Percentiles rank a stretch among this genome's conserved stretches.
Conservation (phyloP, 257 asterid genomes). For the Scutellaria galericulata region DNA sequence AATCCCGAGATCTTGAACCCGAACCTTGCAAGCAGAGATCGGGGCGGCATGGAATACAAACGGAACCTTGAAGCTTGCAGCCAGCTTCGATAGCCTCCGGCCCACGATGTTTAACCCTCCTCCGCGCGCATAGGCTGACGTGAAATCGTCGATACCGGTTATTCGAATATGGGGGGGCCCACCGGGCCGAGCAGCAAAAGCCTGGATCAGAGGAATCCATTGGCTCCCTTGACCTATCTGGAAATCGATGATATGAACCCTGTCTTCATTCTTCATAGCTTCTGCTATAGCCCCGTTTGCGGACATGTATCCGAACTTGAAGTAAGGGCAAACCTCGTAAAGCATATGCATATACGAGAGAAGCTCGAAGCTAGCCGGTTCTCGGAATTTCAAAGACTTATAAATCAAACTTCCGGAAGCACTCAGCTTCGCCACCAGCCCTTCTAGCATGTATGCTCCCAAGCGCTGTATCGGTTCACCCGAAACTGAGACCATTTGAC, state of each 20-base stretch:
- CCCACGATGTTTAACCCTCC: slow-evolving; percentile 80
- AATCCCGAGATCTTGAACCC: slow-evolving; percentile 46
- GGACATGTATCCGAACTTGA: slow-evolving; percentile 89
- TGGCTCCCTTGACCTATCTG: slow-evolving; percentile 89
- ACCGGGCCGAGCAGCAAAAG: slow-evolving; percentile 76
- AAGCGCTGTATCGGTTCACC: slow-evolving; percentile 89
- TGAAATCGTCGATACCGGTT: slow-evolving; percentile 75
- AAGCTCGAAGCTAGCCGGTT: slow-evolving; percentile 74
- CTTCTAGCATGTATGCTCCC: slow-evolving; percentile 90
- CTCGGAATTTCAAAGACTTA: slow-evolving; percentile 56
- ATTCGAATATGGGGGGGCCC: slow-evolving; percentile 86
- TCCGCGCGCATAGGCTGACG: slow-evolving; percentile 78
- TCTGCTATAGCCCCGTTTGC: slow-evolving; percentile 95
- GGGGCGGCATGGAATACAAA: slow-evolving; percentile 64
- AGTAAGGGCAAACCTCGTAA: slow-evolving; percentile 82
- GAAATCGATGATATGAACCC: slow-evolving; percentile 82
- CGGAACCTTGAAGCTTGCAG: slow-evolving; percentile 69
- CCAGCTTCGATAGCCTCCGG: slow-evolving; percentile 68
- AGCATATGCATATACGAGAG: slow-evolving; percentile 71
- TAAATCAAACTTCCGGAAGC: slow-evolving; percentile 74
- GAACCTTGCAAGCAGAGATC: slow-evolving; percentile 48
- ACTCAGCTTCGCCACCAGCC: slow-evolving; percentile 69
- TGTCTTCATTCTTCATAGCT: slow-evolving; percentile 74
- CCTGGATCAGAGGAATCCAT: slow-evolving; percentile 83
- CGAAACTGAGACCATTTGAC: slow-evolving; percentile 77